A percentile compares a stretch with the other conserved stretches of the same genome.
These are phyloP conservation scores for Penicillium steckii DNA, from an alignment of 495 filamentous ascomycete genomes.

Conservation along the genomic window DNA sequence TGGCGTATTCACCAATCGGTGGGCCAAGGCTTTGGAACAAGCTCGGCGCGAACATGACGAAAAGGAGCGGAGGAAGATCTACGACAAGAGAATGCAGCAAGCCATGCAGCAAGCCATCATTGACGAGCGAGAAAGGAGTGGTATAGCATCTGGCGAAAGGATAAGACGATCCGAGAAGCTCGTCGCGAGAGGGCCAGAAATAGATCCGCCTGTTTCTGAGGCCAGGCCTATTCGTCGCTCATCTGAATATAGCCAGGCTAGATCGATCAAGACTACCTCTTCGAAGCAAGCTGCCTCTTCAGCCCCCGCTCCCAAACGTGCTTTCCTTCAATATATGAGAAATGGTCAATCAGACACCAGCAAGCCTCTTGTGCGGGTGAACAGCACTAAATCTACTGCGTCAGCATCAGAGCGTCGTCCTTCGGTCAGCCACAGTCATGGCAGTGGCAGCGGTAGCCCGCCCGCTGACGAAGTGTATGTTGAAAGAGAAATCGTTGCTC, in stretches of 20 bases:
- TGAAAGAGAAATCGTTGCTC: slow-evolving; percentile 28
- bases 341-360: slow-evolving; percentile 37
- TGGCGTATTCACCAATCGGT: slow-evolving; percentile 35
- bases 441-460: slow-evolving; percentile 29
- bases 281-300: slow-evolving; percentile 28
- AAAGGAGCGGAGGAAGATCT: slow-evolving; percentile 26
- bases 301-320: slow-evolving; percentile 21
- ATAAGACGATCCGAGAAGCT: slow-evolving; percentile 12
- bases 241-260: slow-evolving; percentile 14
- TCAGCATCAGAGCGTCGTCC: slow-evolving; percentile 27
- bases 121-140: slow-evolving; percentile 24
- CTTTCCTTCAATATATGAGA: slow-evolving; percentile 42
- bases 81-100: slow-evolving; percentile 14
- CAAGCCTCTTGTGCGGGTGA: slow-evolving; percentile 35
- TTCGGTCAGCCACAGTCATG: slow-evolving; percentile 31
- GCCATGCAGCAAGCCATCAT: slow-evolving; percentile 17
- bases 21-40: slow-evolving; percentile 40
- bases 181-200: slow-evolving; percentile 14
- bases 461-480: slow-evolving; percentile 20
- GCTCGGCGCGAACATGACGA: slow-evolving; percentile 40
- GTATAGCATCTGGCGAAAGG: slow-evolving; percentile 12
- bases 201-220: slow-evolving; percentile 14
- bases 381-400: slow-evolving; percentile 31
- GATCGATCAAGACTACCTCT: slow-evolving; percentile 21
- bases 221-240: slow-evolving; percentile 23